A percentile compares a stretch with the other conserved stretches of the same genome.
phyloP scores from a whole-genome alignment of 345 rosid species.

The Euphorbia peplus region DNA sequence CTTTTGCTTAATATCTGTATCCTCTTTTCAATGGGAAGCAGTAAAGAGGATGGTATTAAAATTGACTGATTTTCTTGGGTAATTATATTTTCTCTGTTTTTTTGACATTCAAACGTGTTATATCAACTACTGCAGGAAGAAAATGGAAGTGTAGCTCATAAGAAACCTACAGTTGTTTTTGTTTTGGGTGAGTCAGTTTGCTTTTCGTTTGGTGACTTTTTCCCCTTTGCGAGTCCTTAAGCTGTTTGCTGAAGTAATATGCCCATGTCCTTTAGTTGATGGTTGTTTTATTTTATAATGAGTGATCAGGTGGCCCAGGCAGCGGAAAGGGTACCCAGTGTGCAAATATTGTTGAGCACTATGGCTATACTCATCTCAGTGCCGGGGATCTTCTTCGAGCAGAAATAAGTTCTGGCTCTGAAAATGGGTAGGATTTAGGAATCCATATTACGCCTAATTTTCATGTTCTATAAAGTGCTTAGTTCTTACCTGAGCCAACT shows the following conservation, averaged over 20 bases:
- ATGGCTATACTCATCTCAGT: constrained; percentile 34
- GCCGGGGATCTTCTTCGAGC: constrained; percentile 41
- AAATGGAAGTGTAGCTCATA: constrained; percentile 38
- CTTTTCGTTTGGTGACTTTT: neutral
- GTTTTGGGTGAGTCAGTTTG: constrained; percentile 61
- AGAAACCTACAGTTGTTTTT: constrained; percentile 75
- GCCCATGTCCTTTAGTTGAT: neutral
- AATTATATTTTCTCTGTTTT: neutral
- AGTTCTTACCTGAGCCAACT: neutral
- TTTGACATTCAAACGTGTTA: neutral
- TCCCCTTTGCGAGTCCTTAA: neutral
- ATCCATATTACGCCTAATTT: neutral
- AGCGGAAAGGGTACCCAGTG: constrained; percentile 46
- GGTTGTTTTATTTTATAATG: constrained; percentile 8
- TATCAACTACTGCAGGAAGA: constrained; percentile 40
- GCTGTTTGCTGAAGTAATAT: neutral
- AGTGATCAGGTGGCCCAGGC: constrained; percentile 80
- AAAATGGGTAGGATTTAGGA: constrained; percentile 29
- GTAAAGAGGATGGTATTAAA: neutral
- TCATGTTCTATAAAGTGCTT: constrained; percentile 1
- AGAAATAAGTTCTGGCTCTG: constrained; percentile 34
- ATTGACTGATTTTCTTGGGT: neutral
- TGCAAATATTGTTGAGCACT: constrained; percentile 24
- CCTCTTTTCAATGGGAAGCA: neutral
- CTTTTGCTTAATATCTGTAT: no score